Conservation (phyloP, 768 basidiomycete genomes). For the Lentinula raphanica region DNA sequence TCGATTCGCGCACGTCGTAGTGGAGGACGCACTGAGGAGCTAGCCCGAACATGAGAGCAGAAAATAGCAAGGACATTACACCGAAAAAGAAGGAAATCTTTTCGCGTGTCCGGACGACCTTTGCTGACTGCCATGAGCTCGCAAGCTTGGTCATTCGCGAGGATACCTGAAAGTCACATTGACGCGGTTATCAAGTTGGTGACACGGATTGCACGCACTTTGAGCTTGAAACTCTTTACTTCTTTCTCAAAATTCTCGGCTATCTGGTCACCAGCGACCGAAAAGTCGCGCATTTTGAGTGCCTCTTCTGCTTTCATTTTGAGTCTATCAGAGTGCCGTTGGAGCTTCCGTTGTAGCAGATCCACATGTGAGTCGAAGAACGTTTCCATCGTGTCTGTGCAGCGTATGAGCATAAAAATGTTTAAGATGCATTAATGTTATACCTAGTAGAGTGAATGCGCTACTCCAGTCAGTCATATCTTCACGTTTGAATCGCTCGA, state of each 20-base stretch:
- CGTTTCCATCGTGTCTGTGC: constrained; percentile 85
- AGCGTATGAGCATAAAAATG: constrained; percentile 19
- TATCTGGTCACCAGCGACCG: constrained; percentile 38
- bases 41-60: constrained; percentile 84
- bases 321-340: constrained; percentile 80
- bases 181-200: neutral
- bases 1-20: constrained; percentile 8
- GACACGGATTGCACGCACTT: constrained; percentile 39
- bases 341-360: constrained; percentile 75
- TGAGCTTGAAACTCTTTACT: constrained; percentile 79
- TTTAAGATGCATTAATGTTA: constrained; percentile 15
- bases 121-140: constrained; percentile 88
- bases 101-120: constrained; percentile 76
- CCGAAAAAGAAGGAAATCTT: constrained; percentile 91
- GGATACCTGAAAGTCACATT: constrained; percentile 51
- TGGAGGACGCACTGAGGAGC: constrained; percentile 66
- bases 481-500: constrained; percentile 72
- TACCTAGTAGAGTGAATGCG: constrained; percentile 84
- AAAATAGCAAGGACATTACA: constrained; percentile 82
- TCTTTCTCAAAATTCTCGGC: constrained; percentile 81
- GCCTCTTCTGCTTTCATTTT: constrained; percentile 80
- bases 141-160: constrained; percentile 73
- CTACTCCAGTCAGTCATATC: constrained; percentile 73
- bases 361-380: constrained; percentile 91
- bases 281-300: constrained; percentile 49